These are phyloP conservation scores for Nannizziopsis barbatae DNA, from an alignment of 2,329 filamentous ascomycete species.

Conservation along the genomic window DNA sequence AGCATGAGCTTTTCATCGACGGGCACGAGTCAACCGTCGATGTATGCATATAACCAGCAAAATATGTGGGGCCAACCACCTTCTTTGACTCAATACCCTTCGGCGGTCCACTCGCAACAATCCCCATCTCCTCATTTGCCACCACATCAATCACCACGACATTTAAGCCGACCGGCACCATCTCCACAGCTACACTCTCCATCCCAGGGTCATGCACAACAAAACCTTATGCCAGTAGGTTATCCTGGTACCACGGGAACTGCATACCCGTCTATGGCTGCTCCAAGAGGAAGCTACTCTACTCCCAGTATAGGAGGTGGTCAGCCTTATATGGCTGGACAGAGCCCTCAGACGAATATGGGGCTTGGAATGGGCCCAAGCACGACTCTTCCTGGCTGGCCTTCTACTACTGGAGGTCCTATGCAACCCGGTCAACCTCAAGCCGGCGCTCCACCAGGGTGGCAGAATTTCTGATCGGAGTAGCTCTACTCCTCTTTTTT, in stretches of 20 bases:
- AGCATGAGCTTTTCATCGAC: conserved; percentile 47
- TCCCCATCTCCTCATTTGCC: conserved; percentile 30
- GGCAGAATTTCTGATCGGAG: conserved; percentile 8
- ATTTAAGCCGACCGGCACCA: conserved; percentile 26
- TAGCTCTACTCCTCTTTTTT: not conserved
- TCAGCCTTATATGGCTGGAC: conserved; percentile 21
- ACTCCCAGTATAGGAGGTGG: conserved; percentile 27
- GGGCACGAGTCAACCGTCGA: conserved; percentile 35
- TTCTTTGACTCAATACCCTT: conserved; percentile 46
- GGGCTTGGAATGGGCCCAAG: conserved; percentile 28
- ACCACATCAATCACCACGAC: conserved; percentile 35
- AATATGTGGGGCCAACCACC: conserved; percentile 51
- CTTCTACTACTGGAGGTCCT: conserved; percentile 23
- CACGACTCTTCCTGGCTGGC: conserved; percentile 30
- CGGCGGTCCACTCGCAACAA: conserved; percentile 31
- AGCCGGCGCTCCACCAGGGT: conserved; percentile 26
- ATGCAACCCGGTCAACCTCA: conserved; percentile 32
- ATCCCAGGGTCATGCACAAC: conserved; percentile 27
- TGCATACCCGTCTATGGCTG: conserved; percentile 27
- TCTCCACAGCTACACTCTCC: conserved; percentile 27
- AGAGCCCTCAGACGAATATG: conserved; percentile 29
- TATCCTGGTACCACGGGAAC: conserved; percentile 26
- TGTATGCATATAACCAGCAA: conserved; percentile 45
- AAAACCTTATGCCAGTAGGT: conserved; percentile 28
- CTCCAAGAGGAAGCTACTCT: conserved; percentile 29